Base-by-base conservation (phyloP, 495 filamentous ascomycete species). In the Trichoderma parareesei region DNA sequence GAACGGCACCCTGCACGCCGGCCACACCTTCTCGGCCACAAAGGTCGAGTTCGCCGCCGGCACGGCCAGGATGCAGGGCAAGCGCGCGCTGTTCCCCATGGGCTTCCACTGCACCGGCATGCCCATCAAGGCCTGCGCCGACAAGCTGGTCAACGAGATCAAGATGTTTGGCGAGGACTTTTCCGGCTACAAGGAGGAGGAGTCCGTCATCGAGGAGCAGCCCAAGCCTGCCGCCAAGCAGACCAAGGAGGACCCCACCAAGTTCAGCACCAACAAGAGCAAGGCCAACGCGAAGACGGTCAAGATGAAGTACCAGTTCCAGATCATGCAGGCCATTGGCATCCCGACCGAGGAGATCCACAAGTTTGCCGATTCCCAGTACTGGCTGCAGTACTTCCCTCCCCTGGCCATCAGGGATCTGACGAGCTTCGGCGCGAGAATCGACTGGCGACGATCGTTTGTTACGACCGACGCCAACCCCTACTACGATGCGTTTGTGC, bases 31-130 rank as follows among this genome's bases (percentile, higher is more conserved):
- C 76, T 92, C 91, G 27, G 84, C 89, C 65, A 87, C 81, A 71
- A 98, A 98, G 75, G 86, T 96, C 67, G 93, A 98, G 75, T 98
- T 97, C 74, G 85, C 87, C 67, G 84, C 87, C 46, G 90, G 93
- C 43, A 89, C 88, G 67, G 87, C 88, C 46, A 80, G 93, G 44
- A 93, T 97, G 92, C 85, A 94, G 75, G 94, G 94, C 67, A 91
- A 91, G 78, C 81, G 88, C 57, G 81, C 85, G 65, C 80, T 98
- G 55, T 97, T 93, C 75, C 94, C 94, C 63, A 85, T 90, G 60
- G 95, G 94, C 14, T 98, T 90, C 77, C 94, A 98, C 78, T 95
- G 91, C 77, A 97, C 95, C 0, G 94, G 94, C 72, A 93, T 98
- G 86, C 92, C 94, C 5, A 98, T 98, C 78, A 97, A 97, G 75